Evolutionary conservation across 2,329 filamentous ascomycete genomes (phyloP).

Genomic region (Lecanoromycetidae sp.): DNA sequence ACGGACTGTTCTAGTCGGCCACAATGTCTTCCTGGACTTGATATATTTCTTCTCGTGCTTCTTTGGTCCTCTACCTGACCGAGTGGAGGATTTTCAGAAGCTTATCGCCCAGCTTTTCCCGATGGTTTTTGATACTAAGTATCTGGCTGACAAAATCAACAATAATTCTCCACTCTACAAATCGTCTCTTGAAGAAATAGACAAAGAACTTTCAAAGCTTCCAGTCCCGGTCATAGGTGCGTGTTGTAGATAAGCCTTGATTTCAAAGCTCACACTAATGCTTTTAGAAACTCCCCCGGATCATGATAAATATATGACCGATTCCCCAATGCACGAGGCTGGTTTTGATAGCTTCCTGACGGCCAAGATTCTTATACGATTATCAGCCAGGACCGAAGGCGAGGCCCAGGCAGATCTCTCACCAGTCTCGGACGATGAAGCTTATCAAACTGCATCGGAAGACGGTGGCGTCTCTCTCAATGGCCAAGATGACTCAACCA

Average conservation of each 20-base stretch:
- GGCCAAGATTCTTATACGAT: slow-evolving; percentile 44
- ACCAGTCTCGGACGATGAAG: slow-evolving; percentile 16
- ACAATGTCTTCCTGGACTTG: slow-evolving; percentile 49
- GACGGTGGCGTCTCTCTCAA: slow-evolving; percentile 2
- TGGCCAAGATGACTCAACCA: background rate
- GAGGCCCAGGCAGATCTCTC: slow-evolving; percentile 19
- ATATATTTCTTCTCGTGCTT: slow-evolving; percentile 51
- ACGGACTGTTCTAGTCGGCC: slow-evolving; percentile 40
- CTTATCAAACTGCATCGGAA: slow-evolving; percentile 8
- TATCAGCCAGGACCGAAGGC: slow-evolving; percentile 40
- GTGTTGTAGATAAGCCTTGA: slow-evolving; percentile 18
- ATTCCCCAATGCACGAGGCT: slow-evolving; percentile 43
- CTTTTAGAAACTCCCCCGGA: slow-evolving; percentile 24
- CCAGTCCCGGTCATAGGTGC: slow-evolving; percentile 29
- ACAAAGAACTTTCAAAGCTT: slow-evolving; percentile 31
- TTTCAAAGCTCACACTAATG: background rate
- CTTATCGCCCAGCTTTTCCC: slow-evolving; percentile 44
- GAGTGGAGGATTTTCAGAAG: slow-evolving; percentile 41
- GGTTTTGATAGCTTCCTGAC: slow-evolving; percentile 52
- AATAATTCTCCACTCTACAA: slow-evolving; percentile 37
- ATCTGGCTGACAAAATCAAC: slow-evolving; percentile 46
- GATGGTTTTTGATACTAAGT: slow-evolving; percentile 50
- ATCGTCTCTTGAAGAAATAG: slow-evolving; percentile 40
- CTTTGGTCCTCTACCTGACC: slow-evolving; percentile 45
- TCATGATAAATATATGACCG: slow-evolving; percentile 30